Evolutionary conservation across 352 stramenopile genomes (phyloP).

Genomic region (Labyrinthula sp.): DNA sequence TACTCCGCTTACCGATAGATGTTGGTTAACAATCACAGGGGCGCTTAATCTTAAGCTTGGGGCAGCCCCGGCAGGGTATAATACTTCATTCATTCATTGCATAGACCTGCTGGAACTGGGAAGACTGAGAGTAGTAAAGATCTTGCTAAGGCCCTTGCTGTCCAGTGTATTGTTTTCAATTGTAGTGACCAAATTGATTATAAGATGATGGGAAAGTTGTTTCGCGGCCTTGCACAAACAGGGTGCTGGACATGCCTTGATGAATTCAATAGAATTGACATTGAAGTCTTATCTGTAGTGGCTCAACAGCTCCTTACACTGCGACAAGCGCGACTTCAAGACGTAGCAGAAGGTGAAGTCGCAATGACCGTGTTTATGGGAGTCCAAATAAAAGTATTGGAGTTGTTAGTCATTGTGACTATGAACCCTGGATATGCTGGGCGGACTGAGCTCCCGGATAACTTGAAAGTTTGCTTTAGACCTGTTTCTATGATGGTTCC

Average conservation of each 20-base stretch:
- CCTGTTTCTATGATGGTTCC: conserved; percentile 75
- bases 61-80: conserved; percentile 55
- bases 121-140: conserved; percentile 75
- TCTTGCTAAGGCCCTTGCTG: conserved; percentile 58
- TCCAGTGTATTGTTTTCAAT: conserved; percentile 73
- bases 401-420: conserved; percentile 56
- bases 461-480: conserved; percentile 60
- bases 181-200: conserved; percentile 66
- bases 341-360: conserved; percentile 30
- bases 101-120: conserved; percentile 56
- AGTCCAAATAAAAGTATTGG: conserved; percentile 39
- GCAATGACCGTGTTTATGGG: conserved; percentile 43
- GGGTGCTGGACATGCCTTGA: conserved; percentile 72
- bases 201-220: conserved; percentile 73
- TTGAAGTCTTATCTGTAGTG: conserved; percentile 69
- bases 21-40: conserved; percentile 66
- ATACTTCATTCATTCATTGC: too few species aligned
- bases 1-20: conserved; percentile 63
- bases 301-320: conserved; percentile 64
- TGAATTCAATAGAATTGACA: conserved; percentile 78
- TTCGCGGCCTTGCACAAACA: conserved; percentile 64
- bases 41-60: conserved; percentile 62
- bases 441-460: conserved; percentile 65
- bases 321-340: conserved; percentile 34
- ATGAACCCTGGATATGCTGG: conserved; percentile 80